These are phyloP conservation scores for Hibiscus trionum DNA, from an alignment of 345 rosid genomes.

Conservation along the genomic window DNA sequence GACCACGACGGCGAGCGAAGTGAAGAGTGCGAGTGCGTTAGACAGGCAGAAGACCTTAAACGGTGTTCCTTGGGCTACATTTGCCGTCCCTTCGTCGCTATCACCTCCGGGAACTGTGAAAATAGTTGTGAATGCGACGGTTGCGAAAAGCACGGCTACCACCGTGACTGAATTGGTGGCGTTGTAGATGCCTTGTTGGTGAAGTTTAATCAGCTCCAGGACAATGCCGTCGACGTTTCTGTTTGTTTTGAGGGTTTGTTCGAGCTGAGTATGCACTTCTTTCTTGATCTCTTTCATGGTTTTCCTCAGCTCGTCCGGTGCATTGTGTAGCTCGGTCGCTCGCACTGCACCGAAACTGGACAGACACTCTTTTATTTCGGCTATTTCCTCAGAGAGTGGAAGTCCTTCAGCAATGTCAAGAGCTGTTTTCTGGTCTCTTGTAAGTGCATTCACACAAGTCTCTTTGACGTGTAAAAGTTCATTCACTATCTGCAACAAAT, in stretches of 20 bases:
- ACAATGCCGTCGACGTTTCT: conserved; percentile 72
- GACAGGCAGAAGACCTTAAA: conserved; percentile 71
- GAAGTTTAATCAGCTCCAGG: conserved; percentile 70
- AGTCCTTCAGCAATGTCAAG: conserved; percentile 83
- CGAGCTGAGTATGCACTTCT: conserved; percentile 76
- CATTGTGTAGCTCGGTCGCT: conserved; percentile 74
- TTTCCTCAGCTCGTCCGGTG: conserved; percentile 67
- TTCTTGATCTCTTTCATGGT: conserved; percentile 75
- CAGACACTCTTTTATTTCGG: conserved; percentile 54
- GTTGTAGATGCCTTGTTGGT: conserved; percentile 71
- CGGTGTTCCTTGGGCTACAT: conserved; percentile 30
- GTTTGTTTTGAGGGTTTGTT: conserved; percentile 82
- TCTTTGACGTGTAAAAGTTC: conserved; percentile 59
- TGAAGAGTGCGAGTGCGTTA: conserved; percentile 73
- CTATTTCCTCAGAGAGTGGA: conserved; percentile 58
- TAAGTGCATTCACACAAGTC: conserved; percentile 67
- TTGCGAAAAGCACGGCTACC: conserved; percentile 86
- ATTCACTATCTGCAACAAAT: conserved; percentile 54
- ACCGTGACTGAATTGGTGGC: conserved; percentile 86
- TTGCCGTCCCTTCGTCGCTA: conserved; percentile 46
- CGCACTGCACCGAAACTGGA: conserved; percentile 57
- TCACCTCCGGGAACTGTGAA: conserved; percentile 86
- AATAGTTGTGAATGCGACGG: conserved; percentile 88
- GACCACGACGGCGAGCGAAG: conserved; percentile 81
- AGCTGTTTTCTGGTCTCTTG: conserved; percentile 74